A percentile compares a stretch with the other conserved stretches of the same genome.
phyloP scores from a whole-genome alignment of 2,329 filamentous ascomycete species.

The Blastomyces parvus region DNA sequence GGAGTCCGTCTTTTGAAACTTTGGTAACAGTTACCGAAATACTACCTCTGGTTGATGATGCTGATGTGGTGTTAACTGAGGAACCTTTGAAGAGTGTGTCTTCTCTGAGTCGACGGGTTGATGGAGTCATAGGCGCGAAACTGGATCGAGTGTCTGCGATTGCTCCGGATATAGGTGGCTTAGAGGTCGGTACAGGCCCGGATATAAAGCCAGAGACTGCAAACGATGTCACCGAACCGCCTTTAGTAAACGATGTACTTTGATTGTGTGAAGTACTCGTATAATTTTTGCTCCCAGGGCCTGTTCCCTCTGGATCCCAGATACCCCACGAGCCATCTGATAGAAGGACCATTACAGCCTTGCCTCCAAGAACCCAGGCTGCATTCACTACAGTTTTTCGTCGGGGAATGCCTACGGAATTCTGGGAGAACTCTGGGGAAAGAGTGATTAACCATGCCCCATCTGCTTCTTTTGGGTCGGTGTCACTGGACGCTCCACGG shows the following conservation, averaged over 20 bases:
- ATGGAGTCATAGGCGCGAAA: constrained; percentile 41
- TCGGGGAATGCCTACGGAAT: constrained; percentile 21
- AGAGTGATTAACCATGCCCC: constrained; percentile 39
- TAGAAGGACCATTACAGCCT: constrained; percentile 37
- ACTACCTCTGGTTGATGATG: constrained; percentile 29
- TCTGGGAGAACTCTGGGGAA: constrained; percentile 30
- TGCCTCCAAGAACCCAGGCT: constrained; percentile 38
- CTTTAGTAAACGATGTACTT: constrained; percentile 30
- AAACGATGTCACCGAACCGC: constrained; percentile 34
- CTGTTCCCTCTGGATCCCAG: constrained; percentile 40
- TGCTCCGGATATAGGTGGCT: constrained; percentile 20
- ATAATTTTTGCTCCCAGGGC: constrained; percentile 30
- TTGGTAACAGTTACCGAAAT: constrained; percentile 34
- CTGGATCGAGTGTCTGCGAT: constrained; percentile 25
- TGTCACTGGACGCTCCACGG: constrained; percentile 24
- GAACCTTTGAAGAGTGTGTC: constrained; percentile 37
- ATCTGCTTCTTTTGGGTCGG: constrained; percentile 26
- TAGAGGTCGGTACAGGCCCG: constrained; percentile 19
- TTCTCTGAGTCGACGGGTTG: constrained; percentile 39
- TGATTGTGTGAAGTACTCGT: constrained; percentile 31
- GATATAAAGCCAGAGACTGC: constrained; percentile 35
- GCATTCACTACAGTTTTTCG: constrained; percentile 39
- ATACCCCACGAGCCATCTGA: constrained; percentile 42
- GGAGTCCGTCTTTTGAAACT: constrained; percentile 26
- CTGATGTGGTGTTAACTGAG: constrained; percentile 20